Evolutionary conservation across 1,139 yeast species (phyloP).

Genomic region (Pichia terricola): DNA sequence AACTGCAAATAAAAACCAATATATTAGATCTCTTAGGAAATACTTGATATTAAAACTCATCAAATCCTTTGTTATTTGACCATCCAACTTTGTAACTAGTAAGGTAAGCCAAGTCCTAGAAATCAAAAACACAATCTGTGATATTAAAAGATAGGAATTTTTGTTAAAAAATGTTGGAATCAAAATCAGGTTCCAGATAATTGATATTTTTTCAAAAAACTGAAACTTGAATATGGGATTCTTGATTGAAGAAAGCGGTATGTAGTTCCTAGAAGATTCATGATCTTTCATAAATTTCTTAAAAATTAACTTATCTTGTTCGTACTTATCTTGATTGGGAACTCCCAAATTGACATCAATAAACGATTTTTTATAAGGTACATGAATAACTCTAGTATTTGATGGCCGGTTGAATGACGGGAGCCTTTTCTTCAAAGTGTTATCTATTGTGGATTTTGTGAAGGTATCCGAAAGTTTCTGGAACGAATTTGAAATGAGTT

Average conservation of each 20-base stretch:
- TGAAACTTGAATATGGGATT: conserved; percentile 46
- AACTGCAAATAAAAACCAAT: conserved; percentile 84
- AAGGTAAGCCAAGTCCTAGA: conserved; percentile 83
- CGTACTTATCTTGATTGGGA: conserved; percentile 44
- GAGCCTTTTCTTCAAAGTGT: not conserved
- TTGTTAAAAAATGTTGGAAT: conserved; percentile 66
- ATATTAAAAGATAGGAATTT: conserved; percentile 53
- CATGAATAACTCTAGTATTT: conserved; percentile 34
- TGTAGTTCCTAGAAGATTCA: conserved; percentile 12
- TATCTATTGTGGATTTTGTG: conserved; percentile 1
- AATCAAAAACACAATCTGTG: conserved; percentile 69
- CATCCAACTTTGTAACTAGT: conserved; percentile 81
- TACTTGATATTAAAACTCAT: conserved; percentile 75
- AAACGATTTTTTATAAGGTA: conserved; percentile 41
- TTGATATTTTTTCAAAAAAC: conserved; percentile 63
- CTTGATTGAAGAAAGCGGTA: not conserved
- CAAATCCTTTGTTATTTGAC: conserved; percentile 83
- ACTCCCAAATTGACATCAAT: conserved; percentile 48
- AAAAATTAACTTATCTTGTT: conserved; percentile 59
- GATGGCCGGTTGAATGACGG: not conserved
- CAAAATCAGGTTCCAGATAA: conserved; percentile 65
- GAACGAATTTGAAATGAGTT: no score
- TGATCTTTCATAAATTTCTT: conserved; percentile 40
- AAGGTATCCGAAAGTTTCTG: no score
- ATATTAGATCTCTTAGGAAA: conserved; percentile 66